A percentile compares a stretch with the other conserved stretches of the same genome.
phyloP scores from a whole-genome alignment of 306 rosid species.

The Sindora glabra region DNA sequence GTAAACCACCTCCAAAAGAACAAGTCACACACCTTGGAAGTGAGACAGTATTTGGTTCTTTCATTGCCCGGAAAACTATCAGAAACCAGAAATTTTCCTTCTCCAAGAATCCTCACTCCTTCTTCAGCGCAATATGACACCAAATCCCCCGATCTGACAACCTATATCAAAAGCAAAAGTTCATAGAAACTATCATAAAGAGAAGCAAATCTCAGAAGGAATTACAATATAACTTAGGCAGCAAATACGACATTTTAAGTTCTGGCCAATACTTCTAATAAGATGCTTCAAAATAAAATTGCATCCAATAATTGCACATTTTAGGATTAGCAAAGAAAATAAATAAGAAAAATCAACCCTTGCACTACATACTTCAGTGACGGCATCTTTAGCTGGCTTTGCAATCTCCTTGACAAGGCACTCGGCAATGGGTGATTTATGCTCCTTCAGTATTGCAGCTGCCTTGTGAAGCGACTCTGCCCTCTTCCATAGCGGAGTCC shows the following conservation, averaged over 20 bases:
- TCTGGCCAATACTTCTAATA: no score
- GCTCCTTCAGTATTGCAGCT: conserved; percentile 74
- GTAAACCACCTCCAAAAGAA: background rate
- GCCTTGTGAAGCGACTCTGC: conserved; percentile 90
- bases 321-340: no score
- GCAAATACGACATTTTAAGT: background rate
- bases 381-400: conserved; percentile 80
- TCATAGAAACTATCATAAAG: background rate
- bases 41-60: conserved; percentile 81
- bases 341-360: no score
- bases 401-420: conserved; percentile 89
- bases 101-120: conserved; percentile 75
- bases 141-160: conserved; percentile 69
- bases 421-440: conserved; percentile 71
- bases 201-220: background rate
- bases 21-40: conserved; percentile 56
- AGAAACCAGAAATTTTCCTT: conserved; percentile 66
- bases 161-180: conserved; percentile 27
- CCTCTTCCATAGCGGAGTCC: conserved; percentile 84
- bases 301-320: no score
- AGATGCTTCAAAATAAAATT: no score
- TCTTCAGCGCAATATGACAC: conserved; percentile 83
- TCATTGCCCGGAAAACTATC: conserved; percentile 92
- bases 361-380: conserved; percentile 54
- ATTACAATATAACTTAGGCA: background rate